Conservation (phyloP, 257 asterid species). For the Craterostigma plantagineum region DNA sequence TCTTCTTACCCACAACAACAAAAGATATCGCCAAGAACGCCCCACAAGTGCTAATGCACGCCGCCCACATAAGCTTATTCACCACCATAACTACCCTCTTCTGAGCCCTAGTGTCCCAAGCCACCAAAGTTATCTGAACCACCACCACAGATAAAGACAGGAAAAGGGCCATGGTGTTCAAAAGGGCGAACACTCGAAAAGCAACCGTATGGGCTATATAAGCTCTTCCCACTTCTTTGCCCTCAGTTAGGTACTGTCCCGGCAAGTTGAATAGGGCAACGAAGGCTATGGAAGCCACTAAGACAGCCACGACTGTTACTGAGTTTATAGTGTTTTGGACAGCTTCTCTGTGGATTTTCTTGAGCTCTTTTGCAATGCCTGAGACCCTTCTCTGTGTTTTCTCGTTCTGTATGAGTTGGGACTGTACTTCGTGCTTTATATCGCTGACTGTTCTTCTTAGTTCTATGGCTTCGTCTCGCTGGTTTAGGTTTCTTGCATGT, state of each 20-base stretch:
- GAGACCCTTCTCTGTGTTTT: constrained; percentile 81
- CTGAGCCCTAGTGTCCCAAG: constrained; percentile 89
- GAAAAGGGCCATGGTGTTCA: constrained; percentile 71
- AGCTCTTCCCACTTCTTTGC: constrained; percentile 51
- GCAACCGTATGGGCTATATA: constrained; percentile 26
- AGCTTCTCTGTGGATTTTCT: constrained; percentile 83
- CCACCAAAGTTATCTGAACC: constrained; percentile 79
- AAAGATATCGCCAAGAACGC: constrained; percentile 74
- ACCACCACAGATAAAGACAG: constrained; percentile 85
- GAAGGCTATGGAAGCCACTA: constrained; percentile 87
- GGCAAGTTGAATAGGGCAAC: constrained; percentile 85
- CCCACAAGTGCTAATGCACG: constrained; percentile 83
- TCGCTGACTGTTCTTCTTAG: constrained; percentile 93
- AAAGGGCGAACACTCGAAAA: constrained; percentile 69
- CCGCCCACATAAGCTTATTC: constrained; percentile 97
- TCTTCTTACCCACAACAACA: constrained; percentile 58
- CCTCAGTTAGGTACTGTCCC: constrained; percentile 34
- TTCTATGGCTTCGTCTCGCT: constrained; percentile 52
- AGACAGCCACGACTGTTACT: constrained; percentile 80
- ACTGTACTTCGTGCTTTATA: constrained; percentile 83
- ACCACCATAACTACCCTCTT: constrained; percentile 69
- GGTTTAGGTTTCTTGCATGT: constrained; percentile 53
- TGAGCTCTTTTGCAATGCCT: constrained; percentile 91
- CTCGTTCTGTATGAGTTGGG: constrained; percentile 82
- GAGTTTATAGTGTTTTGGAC: constrained; percentile 86